Conservation (phyloP, 2,329 filamentous ascomycete genomes). For the Talaromyces funiculosus region DNA sequence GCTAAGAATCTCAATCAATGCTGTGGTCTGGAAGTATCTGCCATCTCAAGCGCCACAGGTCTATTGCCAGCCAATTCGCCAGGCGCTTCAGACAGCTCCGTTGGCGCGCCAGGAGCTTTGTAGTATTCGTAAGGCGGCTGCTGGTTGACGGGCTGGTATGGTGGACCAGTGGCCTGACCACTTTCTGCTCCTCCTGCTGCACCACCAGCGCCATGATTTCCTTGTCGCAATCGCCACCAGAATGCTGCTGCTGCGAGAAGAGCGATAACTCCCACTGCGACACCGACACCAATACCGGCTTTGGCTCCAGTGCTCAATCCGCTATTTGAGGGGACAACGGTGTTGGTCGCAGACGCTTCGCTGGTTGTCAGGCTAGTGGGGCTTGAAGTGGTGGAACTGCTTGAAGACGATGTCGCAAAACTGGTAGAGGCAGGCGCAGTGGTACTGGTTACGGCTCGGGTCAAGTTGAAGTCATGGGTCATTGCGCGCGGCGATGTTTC, state of each 20-base stretch:
- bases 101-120: not conserved
- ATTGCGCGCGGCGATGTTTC: constrained; percentile 5
- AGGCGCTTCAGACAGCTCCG: not conserved
- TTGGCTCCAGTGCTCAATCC: constrained; percentile 10
- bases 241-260: constrained; percentile 6
- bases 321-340: not conserved
- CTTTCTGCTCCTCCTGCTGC: not conserved
- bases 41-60: constrained; percentile 48
- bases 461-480: constrained; percentile 10
- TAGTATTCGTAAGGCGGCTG: constrained; percentile 3
- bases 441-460: not conserved
- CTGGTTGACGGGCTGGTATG: constrained; percentile 5
- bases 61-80: not conserved
- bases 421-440: not conserved
- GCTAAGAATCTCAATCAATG: constrained; percentile 50
- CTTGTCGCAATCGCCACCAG: constrained; percentile 1
- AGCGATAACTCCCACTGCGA: constrained; percentile 5
- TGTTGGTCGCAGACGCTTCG: not conserved
- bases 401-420: not conserved
- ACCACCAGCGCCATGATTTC: not conserved
- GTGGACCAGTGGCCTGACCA: not conserved
- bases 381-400: not conserved
- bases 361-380: not conserved
- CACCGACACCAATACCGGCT: constrained; percentile 10
- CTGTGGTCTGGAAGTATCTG: constrained; percentile 62